Evolutionary conservation across 352 stramenopile genomes (phyloP), one percentile per base, ranked within the genome.

Genomic region (Phytophthora litchii): DNA sequence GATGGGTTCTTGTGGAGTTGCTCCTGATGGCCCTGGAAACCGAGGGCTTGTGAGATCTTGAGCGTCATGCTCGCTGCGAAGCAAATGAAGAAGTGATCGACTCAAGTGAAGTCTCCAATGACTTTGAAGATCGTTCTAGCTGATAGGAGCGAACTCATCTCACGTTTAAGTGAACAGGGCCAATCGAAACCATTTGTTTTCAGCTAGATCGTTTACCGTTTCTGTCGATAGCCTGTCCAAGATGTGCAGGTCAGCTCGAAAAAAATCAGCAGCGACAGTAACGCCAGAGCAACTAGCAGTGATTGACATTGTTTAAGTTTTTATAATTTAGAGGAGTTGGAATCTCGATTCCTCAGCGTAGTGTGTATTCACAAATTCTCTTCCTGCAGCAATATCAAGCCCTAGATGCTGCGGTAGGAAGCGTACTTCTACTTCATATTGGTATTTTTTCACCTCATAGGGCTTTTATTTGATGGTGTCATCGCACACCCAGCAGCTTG

Each of bases 221-320:
- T 65, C 48, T 60, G 47, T 37, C 38, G 48, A 3, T 29, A 54
- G 40, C 25, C 25, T 52, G 21, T 55, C 54, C 35, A 48, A 29
- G 17, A 49, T 43, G 48, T 21, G 34, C 43, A 9, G 29, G 7
- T 17, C 16, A 50, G 23, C 38, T 8, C 29, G 41, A 52, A 64
- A 64, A 52, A 64, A 64, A 64, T 59, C 56, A 64, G 20, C 38
- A 38, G 16, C 23, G 5, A 27, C 23, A 27, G 23, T 27, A 27
- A 27, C 5, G 23, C 5, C 23, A 5, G 23, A 27, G 23, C 23
- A 5, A 3, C 3, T 27, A 27, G 23, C 23, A 27, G n/a, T n/a
- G n/a, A n/a, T n/a, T n/a, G n/a, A n/a, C n/a, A n/a, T n/a, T n/a
- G n/a, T n/a, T n/a, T n/a, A n/a, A n/a, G n/a, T n/a, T n/a, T n/a